These are phyloP conservation scores for Phyllosticta citribraziliensis DNA, from an alignment of 2,329 filamentous ascomycete genomes.

Conservation along the genomic window DNA sequence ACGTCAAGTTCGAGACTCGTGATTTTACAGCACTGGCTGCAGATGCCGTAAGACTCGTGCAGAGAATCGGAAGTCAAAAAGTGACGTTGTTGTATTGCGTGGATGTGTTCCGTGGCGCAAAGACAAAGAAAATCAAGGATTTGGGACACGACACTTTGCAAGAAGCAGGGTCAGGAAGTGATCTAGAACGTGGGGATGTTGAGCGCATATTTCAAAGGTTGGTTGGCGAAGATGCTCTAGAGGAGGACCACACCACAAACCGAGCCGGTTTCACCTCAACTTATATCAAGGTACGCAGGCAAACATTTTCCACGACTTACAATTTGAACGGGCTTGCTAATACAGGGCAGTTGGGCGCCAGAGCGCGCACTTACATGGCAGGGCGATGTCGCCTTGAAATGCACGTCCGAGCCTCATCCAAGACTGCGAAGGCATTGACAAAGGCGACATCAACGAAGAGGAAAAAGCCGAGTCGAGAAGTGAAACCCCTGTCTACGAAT, in stretches of 20 bases:
- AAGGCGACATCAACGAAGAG: slow-evolving; percentile 18
- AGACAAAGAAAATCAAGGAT: slow-evolving; percentile 48
- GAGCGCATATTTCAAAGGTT: slow-evolving; percentile 77
- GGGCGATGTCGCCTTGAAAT: slow-evolving; percentile 40
- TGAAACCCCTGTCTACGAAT: slow-evolving; percentile 54
- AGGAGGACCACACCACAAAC: slow-evolving; percentile 59
- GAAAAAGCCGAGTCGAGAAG: slow-evolving; percentile 25
- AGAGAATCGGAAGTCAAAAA: slow-evolving; percentile 44
- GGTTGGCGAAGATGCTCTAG: slow-evolving; percentile 61
- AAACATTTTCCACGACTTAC: not conserved
- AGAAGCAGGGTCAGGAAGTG: slow-evolving; percentile 58
- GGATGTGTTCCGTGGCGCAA: slow-evolving; percentile 71
- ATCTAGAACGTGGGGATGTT: slow-evolving; percentile 63
- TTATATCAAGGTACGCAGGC: slow-evolving; percentile 54
- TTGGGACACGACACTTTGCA: slow-evolving; percentile 36
- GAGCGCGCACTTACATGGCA: slow-evolving; percentile 36
- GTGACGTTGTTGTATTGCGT: slow-evolving; percentile 72
- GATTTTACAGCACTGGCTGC: slow-evolving; percentile 71
- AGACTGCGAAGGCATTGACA: slow-evolving; percentile 23
- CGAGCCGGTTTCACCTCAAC: slow-evolving; percentile 58
- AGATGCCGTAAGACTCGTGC: slow-evolving; percentile 60
- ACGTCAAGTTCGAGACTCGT: slow-evolving; percentile 56
- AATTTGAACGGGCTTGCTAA: slow-evolving; percentile 12
- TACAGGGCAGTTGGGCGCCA: slow-evolving; percentile 30
- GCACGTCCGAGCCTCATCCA: slow-evolving; percentile 43